Evolutionary conservation across 2,329 filamentous ascomycete species (phyloP), one percentile per base, ranked within the genome.

Genomic region (Diplocarpon rosae): DNA sequence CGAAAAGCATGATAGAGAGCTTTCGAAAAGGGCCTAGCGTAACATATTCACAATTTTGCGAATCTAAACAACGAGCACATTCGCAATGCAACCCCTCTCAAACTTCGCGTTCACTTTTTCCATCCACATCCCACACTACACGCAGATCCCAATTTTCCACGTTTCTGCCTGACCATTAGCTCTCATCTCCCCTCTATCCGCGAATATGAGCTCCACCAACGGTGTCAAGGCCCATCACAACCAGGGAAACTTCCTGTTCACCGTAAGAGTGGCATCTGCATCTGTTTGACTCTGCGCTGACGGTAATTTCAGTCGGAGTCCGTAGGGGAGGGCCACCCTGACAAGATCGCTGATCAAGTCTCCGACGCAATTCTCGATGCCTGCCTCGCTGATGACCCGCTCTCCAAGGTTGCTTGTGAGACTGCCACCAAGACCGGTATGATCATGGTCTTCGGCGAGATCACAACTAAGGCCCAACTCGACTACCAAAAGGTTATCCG

Each of bases 401-500:
- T 95, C 65, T 96, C 92, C 75, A 98, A 96, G 78, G 84, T 96
- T 60, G 92, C 92, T 67, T 98, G 92, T 71, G 92, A 98, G 78
- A 95, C 90, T 58, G 92, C 92, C 63, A 95, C 92, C 74, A 98
- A 98, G 85, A 98, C 92, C 59, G 92, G 92, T 69, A 85, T 98
- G 92, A 77, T 98, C 69, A 96, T 98, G 92, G 83, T 94, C 66
- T 94, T 95, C 55, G 88, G 88, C 70, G 92, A 98, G 69, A 98
- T 98, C 69, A 93, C 88, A 69, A 96, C 92, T 73, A 92, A 94
- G 75, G 82, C 90, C 69, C 76, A 73, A 59, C 74, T 96, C 60
- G 92, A 98, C 77, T 98, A 95, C 83, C 92, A 98, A 71, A 94
- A 89, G 76, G 76, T 95, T 62, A 87, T 98, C 68, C 90, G 92